Base-by-base conservation (phyloP, 1,284 basidiomycete species). In the Paramarasmius palmivorus region DNA sequence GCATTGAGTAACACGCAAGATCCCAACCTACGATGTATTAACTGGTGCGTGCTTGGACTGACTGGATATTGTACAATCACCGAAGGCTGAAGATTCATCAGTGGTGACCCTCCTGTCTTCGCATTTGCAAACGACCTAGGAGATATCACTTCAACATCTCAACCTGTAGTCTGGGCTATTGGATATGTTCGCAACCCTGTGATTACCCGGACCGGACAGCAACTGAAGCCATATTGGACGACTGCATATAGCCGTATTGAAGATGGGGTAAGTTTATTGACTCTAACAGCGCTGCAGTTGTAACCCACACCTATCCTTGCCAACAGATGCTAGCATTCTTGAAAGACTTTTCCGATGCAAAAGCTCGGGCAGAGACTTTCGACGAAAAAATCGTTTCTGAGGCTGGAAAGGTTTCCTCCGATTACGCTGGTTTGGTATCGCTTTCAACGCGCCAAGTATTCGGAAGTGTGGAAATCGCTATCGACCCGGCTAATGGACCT, bases 371-470 rank as follows among this genome's bases (percentile, higher is more conserved):
- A 12, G 45, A 62, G 2, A 59, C 59, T 3, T 66, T 78, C 9
- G 76, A 80, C 55, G 50, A 59, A 10, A 65, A 69, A 50, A 62
- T 80, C 25, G 59, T 69, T 20, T 49, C 53, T 12, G 68, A 61
- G 10, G 69, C 67, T 0, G 14, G 32, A 1, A 50, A 51, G 0
- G 44, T 68, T 3, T 71, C 70, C 0, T n/a, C 57, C 2, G 59
- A 73, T n/a, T 79, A 78, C 49, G 71, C 64, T 0, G 68, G 74
- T 44, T 61, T 79, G 6, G 65, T 78, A 7, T 65, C 73, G 1
- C 63, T 79, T 1, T 66, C 70, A 0, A 65, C 72, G 1, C 67
- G 77, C 3, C 77, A 80, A 62, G 68, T 72, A 8, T 68, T 77
- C 46, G 73, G 49, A 5, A 46, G 57, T 2, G 54, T 59, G 19